Conservation (phyloP, 352 stramenopile genomes). For the Globisporangium camurandrum region DNA sequence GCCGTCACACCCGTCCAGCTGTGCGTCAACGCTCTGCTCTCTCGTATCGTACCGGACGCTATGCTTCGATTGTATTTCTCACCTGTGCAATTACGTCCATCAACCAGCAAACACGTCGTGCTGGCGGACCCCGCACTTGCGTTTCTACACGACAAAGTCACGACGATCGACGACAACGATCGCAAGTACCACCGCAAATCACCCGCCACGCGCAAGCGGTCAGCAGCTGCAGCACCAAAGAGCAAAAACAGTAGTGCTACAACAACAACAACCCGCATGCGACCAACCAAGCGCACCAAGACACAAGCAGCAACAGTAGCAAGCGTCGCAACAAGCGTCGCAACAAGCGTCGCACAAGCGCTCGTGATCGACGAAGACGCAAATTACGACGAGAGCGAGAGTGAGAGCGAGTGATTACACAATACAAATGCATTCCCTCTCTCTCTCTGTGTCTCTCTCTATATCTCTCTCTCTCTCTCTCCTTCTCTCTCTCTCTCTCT, state of each 20-base stretch:
- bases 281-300: conserved; percentile 2
- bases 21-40: conserved; percentile 17
- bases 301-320: conserved; percentile 4
- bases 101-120: conserved; percentile 44
- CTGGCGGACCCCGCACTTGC: conserved; percentile 29
- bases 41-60: neutral
- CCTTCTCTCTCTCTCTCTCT: neutral
- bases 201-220: conserved; percentile 4
- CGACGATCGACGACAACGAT: conserved; percentile 48
- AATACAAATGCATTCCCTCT: neutral
- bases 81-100: neutral
- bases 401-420: neutral
- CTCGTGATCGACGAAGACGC: conserved; percentile 57
- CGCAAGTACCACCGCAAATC: conserved; percentile 42
- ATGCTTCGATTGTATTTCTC: neutral
- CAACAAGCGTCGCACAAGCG: neutral
- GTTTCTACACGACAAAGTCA: conserved; percentile 50
- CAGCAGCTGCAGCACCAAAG: conserved; percentile 3
- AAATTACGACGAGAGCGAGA: conserved; percentile 68
- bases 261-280: neutral
- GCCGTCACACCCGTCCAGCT: conserved; percentile 53
- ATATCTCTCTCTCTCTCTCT: neutral
- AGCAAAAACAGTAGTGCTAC: neutral
- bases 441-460: neutral
- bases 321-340: neutral